Conservation (phyloP, 441 rosid species). For the Populus hybrid region DNA sequence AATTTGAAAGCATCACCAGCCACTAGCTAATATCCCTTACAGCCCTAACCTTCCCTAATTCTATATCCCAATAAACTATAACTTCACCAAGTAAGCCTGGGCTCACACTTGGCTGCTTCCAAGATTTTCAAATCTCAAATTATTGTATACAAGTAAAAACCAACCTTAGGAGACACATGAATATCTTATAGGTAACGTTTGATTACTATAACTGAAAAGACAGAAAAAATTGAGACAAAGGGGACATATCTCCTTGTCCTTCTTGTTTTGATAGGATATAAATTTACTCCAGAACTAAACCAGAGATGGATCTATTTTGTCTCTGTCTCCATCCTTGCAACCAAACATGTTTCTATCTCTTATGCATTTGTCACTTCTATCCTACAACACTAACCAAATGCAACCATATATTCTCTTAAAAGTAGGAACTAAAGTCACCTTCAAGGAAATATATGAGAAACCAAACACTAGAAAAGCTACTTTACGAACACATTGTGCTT, state of each 20-base stretch:
- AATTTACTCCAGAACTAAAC: neutral
- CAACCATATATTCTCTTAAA: no score
- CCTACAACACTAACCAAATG: no score
- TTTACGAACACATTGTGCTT: neutral
- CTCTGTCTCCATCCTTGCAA: neutral
- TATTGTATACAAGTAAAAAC: no score
- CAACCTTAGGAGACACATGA: no score
- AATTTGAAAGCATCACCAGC: no score
- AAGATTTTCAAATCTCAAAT: no score
- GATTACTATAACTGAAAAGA: neutral
- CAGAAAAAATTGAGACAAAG: neutral
- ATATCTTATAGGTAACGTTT: neutral
- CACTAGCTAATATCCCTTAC: no score
- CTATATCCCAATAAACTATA: no score
- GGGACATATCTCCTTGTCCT: neutral
- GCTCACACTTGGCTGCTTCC: no score
- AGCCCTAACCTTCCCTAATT: no score
- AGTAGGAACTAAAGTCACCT: no score
- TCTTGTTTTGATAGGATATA: neutral
- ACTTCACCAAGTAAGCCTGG: no score
- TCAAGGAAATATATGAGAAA: neutral
- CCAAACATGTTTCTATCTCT: neutral
- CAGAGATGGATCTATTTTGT: neutral
- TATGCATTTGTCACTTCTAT: neutral
- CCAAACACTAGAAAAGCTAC: neutral